These are phyloP conservation scores for Rhododendron mucronatum DNA, from an alignment of 148 eudicot species.

Conservation along the genomic window DNA sequence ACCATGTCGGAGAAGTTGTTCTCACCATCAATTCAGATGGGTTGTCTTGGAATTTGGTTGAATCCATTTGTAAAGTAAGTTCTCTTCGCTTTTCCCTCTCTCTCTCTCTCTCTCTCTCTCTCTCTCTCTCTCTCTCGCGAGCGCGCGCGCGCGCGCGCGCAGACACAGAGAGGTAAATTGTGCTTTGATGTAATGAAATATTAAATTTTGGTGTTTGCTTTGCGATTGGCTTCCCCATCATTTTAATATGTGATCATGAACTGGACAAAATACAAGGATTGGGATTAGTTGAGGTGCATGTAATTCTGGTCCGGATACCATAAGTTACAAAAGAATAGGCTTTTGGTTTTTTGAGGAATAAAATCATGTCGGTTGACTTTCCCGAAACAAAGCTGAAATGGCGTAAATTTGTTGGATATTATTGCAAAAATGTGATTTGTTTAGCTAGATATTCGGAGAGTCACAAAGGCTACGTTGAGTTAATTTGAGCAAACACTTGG, in stretches of 20 bases:
- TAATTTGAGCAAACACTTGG: not conserved
- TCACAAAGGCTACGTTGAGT: not conserved
- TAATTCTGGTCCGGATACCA: not conserved
- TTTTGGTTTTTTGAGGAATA: not conserved
- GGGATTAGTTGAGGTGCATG: not conserved
- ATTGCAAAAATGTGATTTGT: not conserved
- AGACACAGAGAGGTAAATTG: not conserved
- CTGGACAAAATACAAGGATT: not conserved
- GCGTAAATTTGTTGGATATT: not conserved
- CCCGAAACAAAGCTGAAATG: not conserved
- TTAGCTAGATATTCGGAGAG: not conserved
- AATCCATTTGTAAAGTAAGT: slow-evolving; percentile 24
- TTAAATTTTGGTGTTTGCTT: not conserved
- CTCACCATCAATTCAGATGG: slow-evolving; percentile 42
- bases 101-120: not conserved
- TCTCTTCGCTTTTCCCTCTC: not conserved
- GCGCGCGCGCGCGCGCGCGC: too few relatives aligned
- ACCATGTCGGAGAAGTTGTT: slow-evolving; percentile 49
- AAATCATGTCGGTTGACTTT: not conserved
- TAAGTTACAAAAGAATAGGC: not conserved
- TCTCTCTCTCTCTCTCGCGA: not conserved
- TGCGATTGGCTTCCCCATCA: not conserved
- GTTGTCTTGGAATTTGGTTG: slow-evolving; percentile 45
- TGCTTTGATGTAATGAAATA: not conserved
- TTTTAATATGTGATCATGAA: not conserved